These are phyloP conservation scores for Colletotrichum musae DNA, from an alignment of 2,329 filamentous ascomycete species.

Conservation along the genomic window DNA sequence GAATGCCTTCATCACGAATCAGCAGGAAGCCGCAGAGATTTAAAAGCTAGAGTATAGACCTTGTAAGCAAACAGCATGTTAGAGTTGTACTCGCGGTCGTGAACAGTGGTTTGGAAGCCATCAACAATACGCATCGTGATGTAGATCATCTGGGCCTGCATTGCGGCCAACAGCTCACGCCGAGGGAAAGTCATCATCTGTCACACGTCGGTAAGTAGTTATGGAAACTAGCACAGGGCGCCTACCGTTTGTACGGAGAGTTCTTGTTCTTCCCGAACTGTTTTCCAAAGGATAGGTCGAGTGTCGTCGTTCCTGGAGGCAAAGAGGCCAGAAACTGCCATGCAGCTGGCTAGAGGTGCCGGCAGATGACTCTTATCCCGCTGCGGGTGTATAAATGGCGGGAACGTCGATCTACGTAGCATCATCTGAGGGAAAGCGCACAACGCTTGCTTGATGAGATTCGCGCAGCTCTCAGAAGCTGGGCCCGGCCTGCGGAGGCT, in stretches of 20 bases:
- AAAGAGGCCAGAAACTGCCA: constrained; percentile 31
- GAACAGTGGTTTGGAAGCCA: background rate
- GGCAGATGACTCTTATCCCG: constrained; percentile 27
- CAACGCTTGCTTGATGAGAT: constrained; percentile 21
- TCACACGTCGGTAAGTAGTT: background rate
- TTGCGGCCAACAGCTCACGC: constrained; percentile 24
- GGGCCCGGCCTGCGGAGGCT: background rate
- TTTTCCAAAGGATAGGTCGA: constrained; percentile 23
- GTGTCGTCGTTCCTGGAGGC: constrained; percentile 28
- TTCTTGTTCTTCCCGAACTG: constrained; percentile 30
- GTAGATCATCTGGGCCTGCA: constrained; percentile 36
- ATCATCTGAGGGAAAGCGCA: constrained; percentile 34
- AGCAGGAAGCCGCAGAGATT: background rate
- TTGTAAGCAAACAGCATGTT: constrained; percentile 29
- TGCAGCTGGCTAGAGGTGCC: constrained; percentile 29
- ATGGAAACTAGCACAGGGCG: background rate
- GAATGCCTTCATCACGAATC: background rate
- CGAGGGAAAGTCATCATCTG: constrained; percentile 11
- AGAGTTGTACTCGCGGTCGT: constrained; percentile 17
- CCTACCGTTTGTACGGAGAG: constrained; percentile 20
- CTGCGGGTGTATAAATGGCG: constrained; percentile 36
- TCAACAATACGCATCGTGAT: constrained; percentile 37
- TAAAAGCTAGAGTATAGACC: background rate
- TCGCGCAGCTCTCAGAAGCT: background rate
- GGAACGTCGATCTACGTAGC: constrained; percentile 36